These are phyloP conservation scores for Nothopassalora personata DNA, from an alignment of 2,329 filamentous ascomycete genomes.

Conservation along the genomic window DNA sequence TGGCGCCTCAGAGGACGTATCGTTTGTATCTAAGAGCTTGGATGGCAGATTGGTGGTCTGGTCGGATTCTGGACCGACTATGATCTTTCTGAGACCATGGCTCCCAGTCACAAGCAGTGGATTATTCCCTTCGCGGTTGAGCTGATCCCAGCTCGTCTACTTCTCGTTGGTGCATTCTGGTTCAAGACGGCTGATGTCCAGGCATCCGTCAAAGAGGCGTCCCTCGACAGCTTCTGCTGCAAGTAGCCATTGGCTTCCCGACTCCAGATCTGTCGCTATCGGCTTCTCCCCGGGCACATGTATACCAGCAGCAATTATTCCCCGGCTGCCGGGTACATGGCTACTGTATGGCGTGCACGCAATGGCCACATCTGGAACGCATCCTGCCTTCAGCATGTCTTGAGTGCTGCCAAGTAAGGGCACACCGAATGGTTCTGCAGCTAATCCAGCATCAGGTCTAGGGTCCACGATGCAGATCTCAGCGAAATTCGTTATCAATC, in stretches of 20 bases:
- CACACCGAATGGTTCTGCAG: conserved; percentile 37
- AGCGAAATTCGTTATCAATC: background rate
- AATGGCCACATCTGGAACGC: conserved; percentile 50
- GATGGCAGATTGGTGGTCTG: conserved; percentile 50
- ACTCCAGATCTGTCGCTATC: conserved; percentile 40
- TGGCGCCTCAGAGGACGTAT: conserved; percentile 55
- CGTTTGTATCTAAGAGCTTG: conserved; percentile 54
- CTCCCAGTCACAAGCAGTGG: conserved; percentile 42
- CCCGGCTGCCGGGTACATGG: conserved; percentile 48
- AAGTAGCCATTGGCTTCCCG: conserved; percentile 32
- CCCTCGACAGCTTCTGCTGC: conserved; percentile 18
- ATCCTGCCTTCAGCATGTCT: conserved; percentile 38
- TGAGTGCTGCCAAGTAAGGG: conserved; percentile 39
- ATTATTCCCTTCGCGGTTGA: conserved; percentile 56
- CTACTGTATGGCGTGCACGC: conserved; percentile 58
- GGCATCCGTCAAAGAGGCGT: conserved; percentile 49
- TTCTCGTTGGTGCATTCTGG: conserved; percentile 44
- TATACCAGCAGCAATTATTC: conserved; percentile 45
- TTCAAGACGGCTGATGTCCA: conserved; percentile 41
- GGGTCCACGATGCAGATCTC: conserved; percentile 45
- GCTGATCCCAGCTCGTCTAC: conserved; percentile 60
- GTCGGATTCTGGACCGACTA: conserved; percentile 49
- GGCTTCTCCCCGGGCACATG: conserved; percentile 57
- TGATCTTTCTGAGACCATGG: conserved; percentile 41
- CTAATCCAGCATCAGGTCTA: conserved; percentile 33